Base-by-base conservation (phyloP, 1,284 basidiomycete species). In the Pascua sp. region DNA sequence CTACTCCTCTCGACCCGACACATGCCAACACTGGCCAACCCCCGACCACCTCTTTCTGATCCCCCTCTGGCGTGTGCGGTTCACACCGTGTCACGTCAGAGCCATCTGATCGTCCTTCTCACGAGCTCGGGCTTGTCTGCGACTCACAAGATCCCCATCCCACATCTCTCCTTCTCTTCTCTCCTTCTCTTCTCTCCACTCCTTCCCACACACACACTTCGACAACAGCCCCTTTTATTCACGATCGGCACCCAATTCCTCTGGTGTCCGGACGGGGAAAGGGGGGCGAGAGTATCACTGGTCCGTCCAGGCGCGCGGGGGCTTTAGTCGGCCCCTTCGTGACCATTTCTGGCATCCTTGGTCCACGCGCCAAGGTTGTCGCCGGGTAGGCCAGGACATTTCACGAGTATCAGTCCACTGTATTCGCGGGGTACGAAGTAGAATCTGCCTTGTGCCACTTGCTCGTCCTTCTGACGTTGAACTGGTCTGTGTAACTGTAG, bases 191-290 rank as follows among this genome's bases (percentile, higher is more conserved):
- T 36, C 24, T 36, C 17, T 42, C 52, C 43, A 17, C 55, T 43
- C 46, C 41, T 40, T 13, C 52, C 17, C 42, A 51, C 36, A 43
- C 43, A 44, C 49, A 37, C 45, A 4, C 24, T 32, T 40, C n/a
- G n/a, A n/a, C 40, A 42, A 40, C 61, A 60, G 68, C 68, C 69
- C 61, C 63, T 64, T 70, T 70, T 73, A 73, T 73, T 72, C 71
- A 73, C 71, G 71, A 65, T 67, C 70, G 59, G 56, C 70, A 64
- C 70, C 63, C 61, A 69, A 71, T 59, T 62, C 66, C 61, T 61
- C 68, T 64, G 67, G 67, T 58, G 55, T 54, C 60, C 66, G 71
- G 70, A 72, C 71, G 71, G 71, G 71, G 71, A 73, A 73, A 73
- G 71, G 60, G 68, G 60, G 69, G 71, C 71, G 55, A 73, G 68